Conservation (phyloP, 2,329 filamentous ascomycete species). For the Fusarium marasasianum region DNA sequence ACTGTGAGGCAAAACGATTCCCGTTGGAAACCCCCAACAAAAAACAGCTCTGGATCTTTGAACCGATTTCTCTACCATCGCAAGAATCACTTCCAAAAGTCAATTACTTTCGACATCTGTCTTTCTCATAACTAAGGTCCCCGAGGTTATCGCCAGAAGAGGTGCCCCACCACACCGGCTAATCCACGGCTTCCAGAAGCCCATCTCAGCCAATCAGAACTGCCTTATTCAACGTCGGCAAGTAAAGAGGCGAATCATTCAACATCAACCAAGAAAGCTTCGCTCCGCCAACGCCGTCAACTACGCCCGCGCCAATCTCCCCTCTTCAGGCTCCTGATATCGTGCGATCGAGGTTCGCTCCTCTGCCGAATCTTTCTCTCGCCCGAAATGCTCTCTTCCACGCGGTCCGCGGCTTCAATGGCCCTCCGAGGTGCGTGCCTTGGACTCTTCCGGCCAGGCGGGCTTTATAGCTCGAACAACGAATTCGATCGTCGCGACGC, state of each 20-base stretch:
- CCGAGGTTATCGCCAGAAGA: conserved; percentile 20
- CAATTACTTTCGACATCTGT: background rate
- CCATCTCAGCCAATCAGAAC: conserved; percentile 43
- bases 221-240: conserved; percentile 41
- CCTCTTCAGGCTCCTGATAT: conserved; percentile 23
- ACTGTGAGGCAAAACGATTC: conserved; percentile 1
- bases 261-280: conserved; percentile 43
- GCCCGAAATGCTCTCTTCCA: conserved; percentile 57
- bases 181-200: conserved; percentile 39
- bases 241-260: conserved; percentile 45
- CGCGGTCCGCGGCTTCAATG: conserved; percentile 62
- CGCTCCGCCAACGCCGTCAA: conserved; percentile 23
- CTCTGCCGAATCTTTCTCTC: conserved; percentile 25
- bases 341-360: conserved; percentile 32
- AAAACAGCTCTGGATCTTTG: too few relatives aligned
- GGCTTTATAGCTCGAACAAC: conserved; percentile 32
- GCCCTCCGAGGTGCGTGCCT: conserved; percentile 59
- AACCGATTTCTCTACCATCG: background rate
- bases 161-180: conserved; percentile 36
- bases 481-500: conserved; percentile 10
- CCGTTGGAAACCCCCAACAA: background rate
- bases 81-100: background rate
- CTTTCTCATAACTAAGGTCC: background rate
- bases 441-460: conserved; percentile 21
- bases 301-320: conserved; percentile 26